Evolutionary conservation across 768 basidiomycete species (phyloP).

Genomic region (Chalciporus pseudorubinellus): DNA sequence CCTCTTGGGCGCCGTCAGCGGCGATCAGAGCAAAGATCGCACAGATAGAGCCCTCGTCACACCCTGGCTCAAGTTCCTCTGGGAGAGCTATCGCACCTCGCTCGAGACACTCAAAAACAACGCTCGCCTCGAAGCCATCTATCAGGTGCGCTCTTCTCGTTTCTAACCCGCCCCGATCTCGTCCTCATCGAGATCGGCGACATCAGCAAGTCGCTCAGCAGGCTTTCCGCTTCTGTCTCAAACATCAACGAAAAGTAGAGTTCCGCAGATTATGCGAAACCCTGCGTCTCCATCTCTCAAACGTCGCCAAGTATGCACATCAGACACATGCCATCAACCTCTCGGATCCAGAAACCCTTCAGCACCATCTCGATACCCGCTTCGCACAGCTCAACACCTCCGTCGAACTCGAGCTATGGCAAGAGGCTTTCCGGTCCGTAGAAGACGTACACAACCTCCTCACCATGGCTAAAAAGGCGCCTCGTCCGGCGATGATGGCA

Average conservation of each 20-base stretch:
- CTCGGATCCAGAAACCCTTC: slow-evolving; percentile 89
- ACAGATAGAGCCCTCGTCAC: slow-evolving; percentile 94
- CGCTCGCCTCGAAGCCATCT: slow-evolving; percentile 85
- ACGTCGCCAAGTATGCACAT: slow-evolving; percentile 92
- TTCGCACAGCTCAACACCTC: slow-evolving; percentile 96
- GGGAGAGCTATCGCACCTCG: slow-evolving; percentile 96
- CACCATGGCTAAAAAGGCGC: slow-evolving; percentile 89
- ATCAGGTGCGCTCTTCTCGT: slow-evolving; percentile 64
- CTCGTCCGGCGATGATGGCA: slow-evolving; percentile 95
- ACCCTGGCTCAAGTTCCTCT: slow-evolving; percentile 97
- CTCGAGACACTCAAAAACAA: slow-evolving; percentile 97
- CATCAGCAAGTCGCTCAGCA: slow-evolving; percentile 91
- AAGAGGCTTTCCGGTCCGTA: slow-evolving; percentile 96
- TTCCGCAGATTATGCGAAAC: slow-evolving; percentile 97
- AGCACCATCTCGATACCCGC: slow-evolving; percentile 94
- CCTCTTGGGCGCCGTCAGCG: slow-evolving; percentile 83
- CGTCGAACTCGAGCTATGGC: slow-evolving; percentile 98
- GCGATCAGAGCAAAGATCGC: slow-evolving; percentile 88
- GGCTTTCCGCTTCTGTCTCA: slow-evolving; percentile 95
- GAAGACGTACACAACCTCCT: slow-evolving; percentile 97
- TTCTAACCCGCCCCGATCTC: not conserved
- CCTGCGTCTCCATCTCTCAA: slow-evolving; percentile 88
- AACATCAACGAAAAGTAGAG: slow-evolving; percentile 91
- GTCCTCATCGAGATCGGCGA: not conserved
- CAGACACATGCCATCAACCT: slow-evolving; percentile 95